phyloP scores from a whole-genome alignment of 306 rosid genomes.

The Lathyrus sativus region DNA sequence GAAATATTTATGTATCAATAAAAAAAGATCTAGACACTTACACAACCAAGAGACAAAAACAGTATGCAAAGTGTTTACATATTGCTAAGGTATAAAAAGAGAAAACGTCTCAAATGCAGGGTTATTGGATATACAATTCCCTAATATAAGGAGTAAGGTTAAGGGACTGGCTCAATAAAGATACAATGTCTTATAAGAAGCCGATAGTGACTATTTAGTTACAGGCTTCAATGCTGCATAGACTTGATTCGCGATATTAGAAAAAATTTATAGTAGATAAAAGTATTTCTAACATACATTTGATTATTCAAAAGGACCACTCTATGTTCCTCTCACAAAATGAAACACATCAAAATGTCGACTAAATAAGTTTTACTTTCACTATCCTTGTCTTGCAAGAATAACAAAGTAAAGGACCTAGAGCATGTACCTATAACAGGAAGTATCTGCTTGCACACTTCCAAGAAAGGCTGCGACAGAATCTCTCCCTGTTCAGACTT shows the following conservation, averaged over 20 bases:
- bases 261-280: constrained; percentile 20
- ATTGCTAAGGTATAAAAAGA: constrained; percentile 9
- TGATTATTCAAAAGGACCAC: constrained; percentile 19
- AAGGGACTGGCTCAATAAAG: background rate
- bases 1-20: constrained; percentile 1
- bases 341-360: constrained; percentile 5
- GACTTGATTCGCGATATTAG: background rate
- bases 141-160: background rate
- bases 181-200: background rate
- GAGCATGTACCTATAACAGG: constrained; percentile 78
- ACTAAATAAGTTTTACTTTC: constrained; percentile 2
- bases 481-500: constrained; percentile 79
- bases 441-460: constrained; percentile 83
- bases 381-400: constrained; percentile 5
- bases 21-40: constrained; percentile 5
- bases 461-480: constrained; percentile 80
- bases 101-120: background rate
- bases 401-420: constrained; percentile 24
- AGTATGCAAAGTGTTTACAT: background rate
- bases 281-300: constrained; percentile 4
- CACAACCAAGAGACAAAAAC: constrained; percentile 24
- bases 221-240: background rate
- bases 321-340: constrained; percentile 10
- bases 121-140: constrained; percentile 16
- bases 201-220: constrained; percentile 8